Evolutionary conservation across 2,329 filamentous ascomycete species (phyloP), one percentile per base, ranked within the genome.

Genomic region (Trichoderma sp.): DNA sequence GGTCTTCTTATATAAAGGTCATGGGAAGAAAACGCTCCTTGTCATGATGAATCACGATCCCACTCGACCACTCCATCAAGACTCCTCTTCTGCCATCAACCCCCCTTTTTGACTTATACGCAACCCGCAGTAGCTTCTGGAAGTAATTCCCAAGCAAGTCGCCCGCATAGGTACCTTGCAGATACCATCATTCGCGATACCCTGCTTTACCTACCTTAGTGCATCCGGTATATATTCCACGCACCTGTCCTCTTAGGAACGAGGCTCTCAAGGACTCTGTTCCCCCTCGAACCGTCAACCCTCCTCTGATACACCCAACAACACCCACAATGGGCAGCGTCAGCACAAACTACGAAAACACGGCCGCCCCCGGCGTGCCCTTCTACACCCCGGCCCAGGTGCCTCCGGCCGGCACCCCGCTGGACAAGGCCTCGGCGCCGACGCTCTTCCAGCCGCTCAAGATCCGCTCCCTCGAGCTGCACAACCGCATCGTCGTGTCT

Each of bases 401-500:
- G 2, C 83, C 83, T 10, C 78, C 82, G 0, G 76, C 79, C n/a
- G 84, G 83, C 64, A 81, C 82, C 9, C 77, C 82, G 12, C 69
- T 81, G 15, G 70, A 78, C 63, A 71, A 74, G 47, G 73, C 70
- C 19, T 72, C 76, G 43, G 75, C 81, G 7, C 83, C 84, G 41
- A 86, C 82, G 5, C 76, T 87, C 63, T 87, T 86, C 77, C 80
- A 78, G 65, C 86, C 86, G 12, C 76, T 88, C 67, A 79, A 75
- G 64, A 83, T 86, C 69, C 82, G 85, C 63, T 79, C 77, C 66
- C 70, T 86, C 63, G 80, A 78, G 45, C 76, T 88, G 26, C 77
- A 79, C 67, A 88, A 88, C 76, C 84, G 86, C 64, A 80, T 88
- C 72, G 81, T 78, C 58, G 83, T 86, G 56, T 81, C 83, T 60